Base-by-base conservation (phyloP, 441 rosid species). In the Bruguiera hainesii region DNA sequence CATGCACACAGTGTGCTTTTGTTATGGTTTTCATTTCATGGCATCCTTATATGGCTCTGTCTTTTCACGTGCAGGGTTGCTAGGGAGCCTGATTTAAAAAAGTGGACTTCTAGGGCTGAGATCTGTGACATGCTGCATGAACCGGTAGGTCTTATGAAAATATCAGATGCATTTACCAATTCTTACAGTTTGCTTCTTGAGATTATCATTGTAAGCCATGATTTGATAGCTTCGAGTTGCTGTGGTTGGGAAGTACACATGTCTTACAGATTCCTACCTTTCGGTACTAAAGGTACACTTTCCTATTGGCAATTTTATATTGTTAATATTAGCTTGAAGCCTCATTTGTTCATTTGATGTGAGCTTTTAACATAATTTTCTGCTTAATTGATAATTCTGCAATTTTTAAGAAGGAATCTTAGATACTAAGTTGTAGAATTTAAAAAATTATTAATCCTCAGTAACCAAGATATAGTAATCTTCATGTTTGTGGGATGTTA, bases 221-320 rank as follows among this genome's bases (percentile, higher is more conserved):
- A 70, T 56, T 75, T 76, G 31, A 68, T 83, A 90, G 96, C 88
- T 89, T 13, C 75, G 80, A 73, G 86, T 88, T 68, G 91, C 89
- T 56, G 78, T 87, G 89, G 95, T 90, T 65, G 97, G 97, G 67
- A 90, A 90, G 76, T 90, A 90, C 76, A 82, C 88, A 42, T 86
- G 88, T 61, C 89, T 81, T 74, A 66, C 89, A 69, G 97, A 90
- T 85, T 78, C 97, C 20, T 90, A 90, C 63, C 87, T 90, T 23
- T 90, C 97, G 46, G 93, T 90, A 66, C 65, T 81, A 62, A 90
- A 90, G 97, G 97, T 90, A 63, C 33, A 29, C 60, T 61, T n/a
- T 16, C 28, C 49, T 51, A n/a, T 52, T 1, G 0, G 29, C 3
- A 18, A 61, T 63, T 57, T 30, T 61, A 48, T 28, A 8, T n/a